phyloP scores from a whole-genome alignment of 768 basidiomycete genomes.

The Lactarius trivialis region DNA sequence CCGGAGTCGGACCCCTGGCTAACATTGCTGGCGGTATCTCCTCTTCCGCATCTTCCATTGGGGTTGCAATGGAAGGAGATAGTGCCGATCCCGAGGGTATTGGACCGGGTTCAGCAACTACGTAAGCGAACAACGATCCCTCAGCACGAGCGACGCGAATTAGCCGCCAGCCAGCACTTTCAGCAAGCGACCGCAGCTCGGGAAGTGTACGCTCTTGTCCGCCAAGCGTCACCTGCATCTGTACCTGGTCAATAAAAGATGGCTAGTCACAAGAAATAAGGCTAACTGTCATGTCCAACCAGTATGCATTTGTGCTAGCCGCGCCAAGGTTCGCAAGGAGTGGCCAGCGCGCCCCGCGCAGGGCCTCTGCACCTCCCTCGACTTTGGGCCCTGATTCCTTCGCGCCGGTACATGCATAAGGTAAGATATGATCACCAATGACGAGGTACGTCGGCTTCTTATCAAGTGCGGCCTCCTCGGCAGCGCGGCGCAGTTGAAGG shows the following conservation, averaged over 20 bases:
- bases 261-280: background rate
- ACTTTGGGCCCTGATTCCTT: constrained; percentile 22
- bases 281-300: constrained; percentile 61
- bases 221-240: constrained; percentile 69
- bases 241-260: background rate
- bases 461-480: constrained; percentile 20
- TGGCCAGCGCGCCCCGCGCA: constrained; percentile 51
- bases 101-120: constrained; percentile 56
- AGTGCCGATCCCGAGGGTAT: constrained; percentile 34
- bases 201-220: constrained; percentile 61
- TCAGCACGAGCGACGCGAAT: constrained; percentile 47
- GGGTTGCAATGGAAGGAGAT: constrained; percentile 1
- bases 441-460: constrained; percentile 47
- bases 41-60: constrained; percentile 7
- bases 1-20: constrained; percentile 17
- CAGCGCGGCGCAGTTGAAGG: constrained; percentile 38
- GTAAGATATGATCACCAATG: constrained; percentile 66
- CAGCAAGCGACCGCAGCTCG: constrained; percentile 46
- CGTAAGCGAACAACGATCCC: constrained; percentile 64
- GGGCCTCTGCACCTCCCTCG: constrained; percentile 45
- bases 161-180: constrained; percentile 58
- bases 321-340: constrained; percentile 70
- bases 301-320: constrained; percentile 62
- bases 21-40: constrained; percentile 17
- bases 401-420: constrained; percentile 48